Conservation (phyloP, 441 rosid genomes). For the Adansonia gregorii region DNA sequence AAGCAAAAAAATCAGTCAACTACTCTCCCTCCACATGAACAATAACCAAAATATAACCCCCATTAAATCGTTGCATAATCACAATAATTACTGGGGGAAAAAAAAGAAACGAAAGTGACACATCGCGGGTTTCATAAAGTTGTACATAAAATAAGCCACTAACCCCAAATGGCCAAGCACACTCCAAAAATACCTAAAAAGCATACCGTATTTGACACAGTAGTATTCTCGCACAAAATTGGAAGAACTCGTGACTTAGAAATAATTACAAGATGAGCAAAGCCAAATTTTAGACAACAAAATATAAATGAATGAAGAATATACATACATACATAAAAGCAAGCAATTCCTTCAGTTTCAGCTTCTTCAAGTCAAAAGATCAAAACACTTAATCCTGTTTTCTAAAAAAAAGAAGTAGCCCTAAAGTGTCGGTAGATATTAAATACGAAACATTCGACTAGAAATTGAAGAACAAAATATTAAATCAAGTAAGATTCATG, state of each 20-base stretch:
- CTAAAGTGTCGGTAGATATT: background rate
- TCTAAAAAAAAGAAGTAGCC: background rate
- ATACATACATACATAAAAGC: background rate
- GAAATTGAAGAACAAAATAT: slow-evolving; percentile 2
- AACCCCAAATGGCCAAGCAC: background rate
- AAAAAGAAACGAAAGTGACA: background rate
- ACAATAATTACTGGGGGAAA: background rate
- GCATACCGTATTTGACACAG: background rate
- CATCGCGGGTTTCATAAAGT: background rate
- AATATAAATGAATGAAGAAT: background rate
- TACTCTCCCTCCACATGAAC: background rate
- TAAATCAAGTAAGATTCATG: background rate
- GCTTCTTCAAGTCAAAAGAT: background rate
- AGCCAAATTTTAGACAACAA: background rate
- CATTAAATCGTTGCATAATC: background rate
- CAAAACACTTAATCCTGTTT: background rate
- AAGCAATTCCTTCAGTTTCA: slow-evolving; percentile 7
- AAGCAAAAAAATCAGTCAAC: background rate
- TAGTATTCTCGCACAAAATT: background rate
- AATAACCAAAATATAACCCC: background rate
- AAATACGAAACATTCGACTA: background rate
- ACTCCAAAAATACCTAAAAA: background rate
- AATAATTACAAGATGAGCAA: background rate
- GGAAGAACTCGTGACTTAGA: background rate
- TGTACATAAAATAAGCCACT: slow-evolving; percentile 5